Evolutionary conservation across 495 filamentous ascomycete species (phyloP).

Genomic region (Penicillium desertorum): DNA sequence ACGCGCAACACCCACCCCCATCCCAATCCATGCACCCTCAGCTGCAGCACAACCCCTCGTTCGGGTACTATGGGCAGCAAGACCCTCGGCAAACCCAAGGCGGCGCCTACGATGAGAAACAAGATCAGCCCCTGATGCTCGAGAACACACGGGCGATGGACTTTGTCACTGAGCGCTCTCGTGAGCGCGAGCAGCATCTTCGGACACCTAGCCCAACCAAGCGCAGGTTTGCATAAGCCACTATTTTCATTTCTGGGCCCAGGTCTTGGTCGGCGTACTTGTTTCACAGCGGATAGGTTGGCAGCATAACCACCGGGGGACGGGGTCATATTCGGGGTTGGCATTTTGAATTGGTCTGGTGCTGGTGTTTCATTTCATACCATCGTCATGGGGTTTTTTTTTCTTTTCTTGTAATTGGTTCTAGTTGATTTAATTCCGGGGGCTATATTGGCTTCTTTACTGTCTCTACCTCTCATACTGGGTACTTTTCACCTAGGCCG

Average conservation of each 20-base stretch:
- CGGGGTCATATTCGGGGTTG: constrained; percentile 7
- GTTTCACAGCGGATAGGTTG: constrained; percentile 6
- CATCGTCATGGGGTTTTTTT: constrained; percentile 5
- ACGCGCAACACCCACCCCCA: constrained; percentile 27
- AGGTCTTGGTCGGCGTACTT: constrained; percentile 21
- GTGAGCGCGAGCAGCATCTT: constrained; percentile 37
- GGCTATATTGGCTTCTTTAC: background rate
- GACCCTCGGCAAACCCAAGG: constrained; percentile 17
- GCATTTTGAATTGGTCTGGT: background rate
- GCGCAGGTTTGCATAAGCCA: constrained; percentile 29
- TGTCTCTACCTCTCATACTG: background rate
- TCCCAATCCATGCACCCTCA: constrained; percentile 25
- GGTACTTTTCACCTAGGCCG: background rate
- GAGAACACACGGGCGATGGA: constrained; percentile 34
- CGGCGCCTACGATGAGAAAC: constrained; percentile 22
- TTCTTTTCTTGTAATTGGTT: constrained; percentile 12
- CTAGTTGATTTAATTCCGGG: background rate
- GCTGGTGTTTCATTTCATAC: constrained; percentile 9
- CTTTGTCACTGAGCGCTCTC: constrained; percentile 39
- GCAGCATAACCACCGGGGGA: constrained; percentile 14
- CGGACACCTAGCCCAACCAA: constrained; percentile 45
- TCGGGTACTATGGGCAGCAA: constrained; percentile 30
- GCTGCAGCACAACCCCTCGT: constrained; percentile 29
- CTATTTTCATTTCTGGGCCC: constrained; percentile 1
- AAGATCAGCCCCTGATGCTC: constrained; percentile 37